These are phyloP conservation scores for Senecio squalidus DNA, from an alignment of 140 eudicot genomes.

Conservation along the genomic window DNA sequence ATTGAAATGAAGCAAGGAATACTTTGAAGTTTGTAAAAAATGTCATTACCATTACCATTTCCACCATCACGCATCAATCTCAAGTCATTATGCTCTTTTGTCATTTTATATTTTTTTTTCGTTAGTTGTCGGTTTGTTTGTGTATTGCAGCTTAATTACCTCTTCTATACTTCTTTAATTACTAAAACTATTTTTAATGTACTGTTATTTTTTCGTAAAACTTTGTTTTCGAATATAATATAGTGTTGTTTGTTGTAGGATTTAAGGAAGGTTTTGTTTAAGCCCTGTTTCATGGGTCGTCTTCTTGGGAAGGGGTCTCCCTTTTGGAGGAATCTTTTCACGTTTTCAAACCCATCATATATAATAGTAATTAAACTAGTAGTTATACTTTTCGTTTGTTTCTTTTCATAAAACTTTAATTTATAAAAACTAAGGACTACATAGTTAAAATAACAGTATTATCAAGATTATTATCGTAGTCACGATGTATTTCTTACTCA, in stretches of 20 bases:
- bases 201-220: too few species aligned
- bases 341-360: not conserved
- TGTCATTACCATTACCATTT: constrained; percentile 15
- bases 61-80: constrained; percentile 20
- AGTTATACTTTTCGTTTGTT: not conserved
- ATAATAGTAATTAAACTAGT: not conserved
- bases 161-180: not conserved
- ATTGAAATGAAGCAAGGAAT: constrained; percentile 11
- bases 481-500: too few species aligned
- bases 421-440: too few species aligned
- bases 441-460: too few species aligned
- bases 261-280: constrained; percentile 15
- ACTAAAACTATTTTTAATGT: too few species aligned
- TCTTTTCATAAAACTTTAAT: not conserved
- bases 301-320: constrained; percentile 21
- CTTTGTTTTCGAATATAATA: not conserved
- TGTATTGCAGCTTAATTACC: not conserved
- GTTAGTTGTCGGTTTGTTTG: constrained; percentile 3
- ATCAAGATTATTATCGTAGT: too few species aligned
- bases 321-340: constrained; percentile 14
- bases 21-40: constrained; percentile 17
- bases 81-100: constrained; percentile 15
- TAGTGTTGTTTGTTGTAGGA: constrained; percentile 2
- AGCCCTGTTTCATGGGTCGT: constrained; percentile 19
- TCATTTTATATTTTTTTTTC: constrained; percentile 7